A percentile compares a stretch with the other conserved stretches of the same genome.
Evolutionary conservation across 805 yeast genomes (phyloP).

Genomic region (Lachancea kluyveri): DNA sequence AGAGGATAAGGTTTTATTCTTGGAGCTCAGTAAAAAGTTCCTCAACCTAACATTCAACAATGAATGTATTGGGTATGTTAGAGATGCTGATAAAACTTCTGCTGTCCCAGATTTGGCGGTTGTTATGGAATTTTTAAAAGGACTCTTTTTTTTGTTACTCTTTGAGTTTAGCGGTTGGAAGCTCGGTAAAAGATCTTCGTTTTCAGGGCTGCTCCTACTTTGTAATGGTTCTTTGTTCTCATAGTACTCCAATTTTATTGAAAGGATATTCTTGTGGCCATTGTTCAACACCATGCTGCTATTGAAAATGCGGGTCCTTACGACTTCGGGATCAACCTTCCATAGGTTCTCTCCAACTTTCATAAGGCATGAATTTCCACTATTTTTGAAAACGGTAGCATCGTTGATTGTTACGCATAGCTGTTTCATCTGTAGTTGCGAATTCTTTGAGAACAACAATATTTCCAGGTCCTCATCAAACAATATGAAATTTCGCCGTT

Average conservation of each 20-base stretch:
- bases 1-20: conserved; percentile 24
- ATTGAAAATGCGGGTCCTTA: conserved; percentile 18
- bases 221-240: neutral
- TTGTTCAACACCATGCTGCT: conserved; percentile 31
- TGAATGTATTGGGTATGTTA: conserved; percentile 26
- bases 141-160: neutral
- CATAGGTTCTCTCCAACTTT: conserved; percentile 5
- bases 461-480: conserved; percentile 28
- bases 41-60: conserved; percentile 28
- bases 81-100: no score
- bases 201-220: conserved; percentile 1
- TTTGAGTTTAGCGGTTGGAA: conserved; percentile 21
- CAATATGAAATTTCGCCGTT: conserved; percentile 20
- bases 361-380: conserved; percentile 2
- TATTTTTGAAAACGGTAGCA: conserved; percentile 16
- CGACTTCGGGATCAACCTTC: conserved; percentile 15
- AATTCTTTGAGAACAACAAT: conserved; percentile 6
- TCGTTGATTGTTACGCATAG: conserved; percentile 28
- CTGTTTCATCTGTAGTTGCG: conserved; percentile 8
- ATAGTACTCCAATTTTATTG: conserved; percentile 3
- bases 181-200: conserved; percentile 17
- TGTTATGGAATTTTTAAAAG: no score
- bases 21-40: conserved; percentile 18
- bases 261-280: conserved; percentile 24
- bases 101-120: no score